Base-by-base conservation (phyloP, 495 filamentous ascomycete genomes). In the Penicillium atrosanguineum region DNA sequence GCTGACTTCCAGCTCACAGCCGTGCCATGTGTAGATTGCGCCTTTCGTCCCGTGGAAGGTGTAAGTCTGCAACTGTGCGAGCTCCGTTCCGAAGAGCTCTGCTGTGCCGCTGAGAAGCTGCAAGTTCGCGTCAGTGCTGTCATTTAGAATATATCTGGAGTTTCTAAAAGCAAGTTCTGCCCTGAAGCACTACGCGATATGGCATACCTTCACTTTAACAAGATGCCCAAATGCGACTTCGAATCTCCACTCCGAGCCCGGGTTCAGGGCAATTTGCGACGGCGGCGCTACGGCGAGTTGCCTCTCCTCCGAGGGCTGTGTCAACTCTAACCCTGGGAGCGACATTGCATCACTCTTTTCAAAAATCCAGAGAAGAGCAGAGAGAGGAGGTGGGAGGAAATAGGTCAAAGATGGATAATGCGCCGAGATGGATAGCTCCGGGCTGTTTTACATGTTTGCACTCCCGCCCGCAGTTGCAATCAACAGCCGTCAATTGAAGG, bases 71-170 rank as follows among this genome's bases (percentile, higher is more conserved):
- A 85, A 87, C 12, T 82, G 79, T 12, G 91, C 90, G 50, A 99
- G 87, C 71, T 97, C 92, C 44, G 91, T 94, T 65, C 95, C 95
- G 73, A 97, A 96, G 62, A 95, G 83, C 76, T 99, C 94, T 38
- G 95, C 95, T 12, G 85, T 90, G 57, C 94, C 94, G 36, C 79
- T 80, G 37, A 88, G 69, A 19, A 99, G 79, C 80, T 87, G 59
- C 25, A 16, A 49, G 52, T 31, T 58, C 48, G 29, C 18, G 68
- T 76, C 44, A 63, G 57, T 16, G 20, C 28, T 26, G 28, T 18
- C 15, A 37, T 42, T 34, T 14, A 14, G 31, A 4, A 34, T 14
- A 11, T 11, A 15, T 14, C 11, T 34, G 12, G 12, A 34, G 31
- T 8, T 34, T 12, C 31, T 12, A 12, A 4, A 14, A 34, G 14